Evolutionary conservation across 176 grass and related monocot genomes (phyloP), one percentile per base, ranked within the genome.

Genomic region (Cenchrus americanus): DNA sequence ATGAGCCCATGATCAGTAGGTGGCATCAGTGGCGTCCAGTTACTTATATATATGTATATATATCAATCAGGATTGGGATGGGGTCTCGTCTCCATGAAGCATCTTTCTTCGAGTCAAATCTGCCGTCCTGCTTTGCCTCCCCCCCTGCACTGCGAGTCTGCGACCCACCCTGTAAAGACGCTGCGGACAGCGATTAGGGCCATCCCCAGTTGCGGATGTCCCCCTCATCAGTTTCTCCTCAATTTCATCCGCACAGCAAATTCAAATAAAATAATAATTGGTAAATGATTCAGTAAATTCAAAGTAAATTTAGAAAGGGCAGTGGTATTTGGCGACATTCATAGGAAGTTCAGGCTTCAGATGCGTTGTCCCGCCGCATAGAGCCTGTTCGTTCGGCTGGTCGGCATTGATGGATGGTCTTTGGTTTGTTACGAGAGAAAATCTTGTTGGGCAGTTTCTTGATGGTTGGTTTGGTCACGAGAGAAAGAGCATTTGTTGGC

Each of bases 91-190:
- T 14, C 49, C 77, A 37, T 58, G 85, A 65, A 65, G 52, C 83
- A 78, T 78, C 23, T 68, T 68, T 73, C 32, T 58, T 42, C 49
- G 13, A 69, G 76, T 81, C 87, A 76, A 85, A 81, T 24, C 65
- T 52, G 68, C 3, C 55, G 44, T 77, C 1, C 63, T 8, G 63
- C 69, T 5, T 18, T 11, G 10, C 37, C 6, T 1, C 13, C 9
- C 37, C 30, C n/a, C 8, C 12, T 7, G 66, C 37, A 13, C 37
- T 48, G 43, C 43, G 43, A 44, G 43, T 6, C 3, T 51, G 64
- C 72, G 42, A 54, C n/a, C 54, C 63, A 83, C 57, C 70, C 70
- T 76, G 82, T 84, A 68, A 74, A 79, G 80, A 57, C 67, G 19
- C 37, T 44, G 62, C 14, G 42, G 76, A 49, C 59, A 48, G 62